Conservation (phyloP, 805 yeast genomes). For the Kluyveromyces lactis region DNA sequence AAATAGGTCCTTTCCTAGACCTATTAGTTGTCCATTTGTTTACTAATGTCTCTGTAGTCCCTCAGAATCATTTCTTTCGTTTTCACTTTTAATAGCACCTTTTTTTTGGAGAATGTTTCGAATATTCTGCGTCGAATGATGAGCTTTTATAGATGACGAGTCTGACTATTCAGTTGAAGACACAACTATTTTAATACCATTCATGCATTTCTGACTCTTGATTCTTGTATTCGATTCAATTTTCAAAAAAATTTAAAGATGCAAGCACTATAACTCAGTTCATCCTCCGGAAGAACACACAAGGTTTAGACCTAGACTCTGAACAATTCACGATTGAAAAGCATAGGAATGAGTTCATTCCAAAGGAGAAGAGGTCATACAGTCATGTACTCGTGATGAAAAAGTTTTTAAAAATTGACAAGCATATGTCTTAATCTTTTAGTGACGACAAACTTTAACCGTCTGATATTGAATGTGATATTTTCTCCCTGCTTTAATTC, state of each 20-base stretch:
- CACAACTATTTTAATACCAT: slow-evolving; percentile 72
- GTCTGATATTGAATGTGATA: slow-evolving; percentile 38
- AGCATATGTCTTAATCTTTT: slow-evolving; percentile 92
- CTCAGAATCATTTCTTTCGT: slow-evolving; percentile 7
- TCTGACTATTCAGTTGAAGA: slow-evolving; percentile 90
- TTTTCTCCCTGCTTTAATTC: slow-evolving; percentile 14
- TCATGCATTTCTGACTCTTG: slow-evolving; percentile 77
- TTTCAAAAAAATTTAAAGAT: too few relatives aligned
- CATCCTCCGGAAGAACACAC: too few relatives aligned
- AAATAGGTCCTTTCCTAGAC: slow-evolving; percentile 7
- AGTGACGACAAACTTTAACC: slow-evolving; percentile 52
- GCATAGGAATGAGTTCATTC: slow-evolving; percentile 5
- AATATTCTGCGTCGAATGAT: slow-evolving; percentile 26
- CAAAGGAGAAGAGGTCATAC: slow-evolving; percentile 4
- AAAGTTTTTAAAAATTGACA: slow-evolving; percentile 61
- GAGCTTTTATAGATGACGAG: slow-evolving; percentile 88
- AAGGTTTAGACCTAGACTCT: too few relatives aligned
- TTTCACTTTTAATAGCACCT: background rate
- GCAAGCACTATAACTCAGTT: too few relatives aligned
- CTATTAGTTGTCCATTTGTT: background rate
- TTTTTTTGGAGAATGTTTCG: slow-evolving; percentile 1
- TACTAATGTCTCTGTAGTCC: slow-evolving; percentile 6
- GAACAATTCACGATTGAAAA: background rate
- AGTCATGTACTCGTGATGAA: slow-evolving; percentile 13
- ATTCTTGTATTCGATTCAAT: background rate